phyloP scores from a whole-genome alignment of 1,139 yeast species.

The Yamadazyma spencermartinsiae region DNA sequence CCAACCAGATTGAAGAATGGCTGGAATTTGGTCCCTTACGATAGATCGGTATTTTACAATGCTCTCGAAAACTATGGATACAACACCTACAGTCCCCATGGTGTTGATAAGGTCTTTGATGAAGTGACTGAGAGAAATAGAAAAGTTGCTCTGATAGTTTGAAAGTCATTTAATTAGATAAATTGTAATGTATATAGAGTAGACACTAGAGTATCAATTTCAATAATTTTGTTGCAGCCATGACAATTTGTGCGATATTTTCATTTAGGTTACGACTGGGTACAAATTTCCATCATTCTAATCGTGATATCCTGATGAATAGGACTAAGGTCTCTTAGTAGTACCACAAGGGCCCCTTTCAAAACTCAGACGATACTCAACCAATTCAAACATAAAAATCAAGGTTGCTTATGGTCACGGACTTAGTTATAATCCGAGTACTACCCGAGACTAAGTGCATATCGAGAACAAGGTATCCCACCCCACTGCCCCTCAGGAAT shows the following conservation, averaged over 20 bases:
- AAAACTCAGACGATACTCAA: slow-evolving; percentile 15
- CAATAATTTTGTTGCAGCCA: too few relatives aligned
- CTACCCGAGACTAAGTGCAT: slow-evolving; percentile 23
- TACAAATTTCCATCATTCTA: too few relatives aligned
- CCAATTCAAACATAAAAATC: slow-evolving; percentile 13
- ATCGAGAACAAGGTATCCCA: slow-evolving; percentile 53
- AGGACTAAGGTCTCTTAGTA: slow-evolving; percentile 3
- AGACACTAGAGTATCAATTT: background rate
- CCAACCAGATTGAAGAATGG: slow-evolving; percentile 47
- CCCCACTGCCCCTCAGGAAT: slow-evolving; percentile 33
- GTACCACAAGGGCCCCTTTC: slow-evolving; percentile 7
- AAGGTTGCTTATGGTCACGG: slow-evolving; percentile 14
- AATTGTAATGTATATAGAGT: too few relatives aligned
- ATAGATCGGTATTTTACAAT: slow-evolving; percentile 19
- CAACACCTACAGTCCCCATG: slow-evolving; percentile 16
- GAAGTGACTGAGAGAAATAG: slow-evolving; percentile 17
- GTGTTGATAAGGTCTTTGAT: slow-evolving; percentile 10
- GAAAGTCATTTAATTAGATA: too few relatives aligned
- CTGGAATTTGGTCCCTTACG: slow-evolving; percentile 31
- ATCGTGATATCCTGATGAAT: background rate
- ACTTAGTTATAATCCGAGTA: background rate
- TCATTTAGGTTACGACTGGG: background rate
- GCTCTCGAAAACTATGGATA: slow-evolving; percentile 21
- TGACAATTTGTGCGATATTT: background rate
- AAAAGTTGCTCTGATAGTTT: background rate